Conservation (phyloP, 2,329 filamentous ascomycete genomes). For the Chaetothyriales sp. region DNA sequence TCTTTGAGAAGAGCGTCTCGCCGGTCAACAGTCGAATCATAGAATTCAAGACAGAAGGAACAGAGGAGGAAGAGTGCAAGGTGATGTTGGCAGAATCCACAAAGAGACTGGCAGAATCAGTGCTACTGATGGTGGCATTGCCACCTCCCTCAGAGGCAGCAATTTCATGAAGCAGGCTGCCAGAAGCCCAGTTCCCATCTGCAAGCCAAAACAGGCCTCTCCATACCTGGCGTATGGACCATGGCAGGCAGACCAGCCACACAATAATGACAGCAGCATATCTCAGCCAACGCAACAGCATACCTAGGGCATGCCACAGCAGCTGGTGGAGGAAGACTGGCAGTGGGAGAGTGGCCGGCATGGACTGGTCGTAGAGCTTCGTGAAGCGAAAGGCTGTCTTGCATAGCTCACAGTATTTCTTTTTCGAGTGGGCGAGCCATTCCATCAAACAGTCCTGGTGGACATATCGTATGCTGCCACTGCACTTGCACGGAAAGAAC, state of each 20-base stretch:
- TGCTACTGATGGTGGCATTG: neutral
- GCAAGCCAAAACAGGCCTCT: conserved; percentile 87
- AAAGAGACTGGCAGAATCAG: neutral
- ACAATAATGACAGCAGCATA: conserved; percentile 65
- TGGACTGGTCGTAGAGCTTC: conserved; percentile 86
- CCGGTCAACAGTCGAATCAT: neutral
- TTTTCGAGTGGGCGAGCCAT: conserved; percentile 96
- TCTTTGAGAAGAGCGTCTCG: conserved; percentile 1
- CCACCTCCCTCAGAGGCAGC: neutral
- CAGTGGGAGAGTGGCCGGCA: conserved; percentile 71
- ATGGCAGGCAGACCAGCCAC: conserved; percentile 80
- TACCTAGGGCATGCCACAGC: conserved; percentile 54
- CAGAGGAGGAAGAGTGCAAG: neutral
- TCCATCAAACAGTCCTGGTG: conserved; percentile 98
- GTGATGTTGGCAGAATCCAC: neutral
- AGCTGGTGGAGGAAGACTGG: conserved; percentile 70
- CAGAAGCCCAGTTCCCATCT: conserved; percentile 49
- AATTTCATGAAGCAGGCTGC: conserved; percentile 10
- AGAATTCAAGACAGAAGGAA: neutral
- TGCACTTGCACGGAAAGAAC: conserved; percentile 98
- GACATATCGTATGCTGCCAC: conserved; percentile 94
- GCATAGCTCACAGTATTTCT: conserved; percentile 98
- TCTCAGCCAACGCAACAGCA: conserved; percentile 62
- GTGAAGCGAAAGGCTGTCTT: conserved; percentile 98
- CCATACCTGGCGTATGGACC: conserved; percentile 83